phyloP scores from a whole-genome alignment of 106 monocot genomes.

The Dioscorea alata region DNA sequence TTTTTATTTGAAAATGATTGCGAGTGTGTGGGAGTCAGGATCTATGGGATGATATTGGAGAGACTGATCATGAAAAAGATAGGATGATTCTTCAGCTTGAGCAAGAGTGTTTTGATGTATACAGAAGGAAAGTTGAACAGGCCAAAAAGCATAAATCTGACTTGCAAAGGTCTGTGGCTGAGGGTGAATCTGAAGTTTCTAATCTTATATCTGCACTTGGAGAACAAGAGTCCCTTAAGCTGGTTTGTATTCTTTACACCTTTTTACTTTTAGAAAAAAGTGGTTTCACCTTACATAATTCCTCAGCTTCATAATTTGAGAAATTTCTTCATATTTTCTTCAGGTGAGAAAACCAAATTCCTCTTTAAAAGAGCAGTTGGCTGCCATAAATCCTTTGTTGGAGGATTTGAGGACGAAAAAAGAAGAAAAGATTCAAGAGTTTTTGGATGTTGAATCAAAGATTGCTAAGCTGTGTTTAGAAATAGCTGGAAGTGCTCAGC shows the following conservation, averaged over 20 bases:
- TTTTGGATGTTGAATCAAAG: slow-evolving; percentile 52
- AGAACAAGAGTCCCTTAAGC: slow-evolving; percentile 33
- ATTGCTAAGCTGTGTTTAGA: slow-evolving; percentile 48
- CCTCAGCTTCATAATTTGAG: too few relatives aligned
- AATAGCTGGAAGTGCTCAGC: slow-evolving; percentile 44
- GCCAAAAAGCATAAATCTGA: slow-evolving; percentile 71
- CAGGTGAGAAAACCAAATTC: slow-evolving; percentile 50
- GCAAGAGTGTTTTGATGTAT: slow-evolving; percentile 77
- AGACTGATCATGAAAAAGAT: slow-evolving; percentile 70
- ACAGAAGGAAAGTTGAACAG: slow-evolving; percentile 69
- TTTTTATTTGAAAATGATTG: neutral
- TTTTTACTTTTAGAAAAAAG: neutral
- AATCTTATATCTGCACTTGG: slow-evolving; percentile 55
- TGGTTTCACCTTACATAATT: too few relatives aligned
- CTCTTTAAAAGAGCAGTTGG: slow-evolving; percentile 65
- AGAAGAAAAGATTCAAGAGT: slow-evolving; percentile 56
- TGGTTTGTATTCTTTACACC: slow-evolving; percentile 31
- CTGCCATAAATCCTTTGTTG: slow-evolving; percentile 43
- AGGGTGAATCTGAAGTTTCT: slow-evolving; percentile 61
- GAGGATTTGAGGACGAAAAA: slow-evolving; percentile 52
- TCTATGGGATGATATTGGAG: slow-evolving; percentile 88
- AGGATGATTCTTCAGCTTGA: slow-evolving; percentile 73
- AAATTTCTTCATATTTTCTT: neutral
- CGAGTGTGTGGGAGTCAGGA: slow-evolving; percentile 21
- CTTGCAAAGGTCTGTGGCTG: slow-evolving; percentile 45